Evolutionary conservation across 2,329 filamentous ascomycete species (phyloP).

Genomic region (Epichloe hybrida): DNA sequence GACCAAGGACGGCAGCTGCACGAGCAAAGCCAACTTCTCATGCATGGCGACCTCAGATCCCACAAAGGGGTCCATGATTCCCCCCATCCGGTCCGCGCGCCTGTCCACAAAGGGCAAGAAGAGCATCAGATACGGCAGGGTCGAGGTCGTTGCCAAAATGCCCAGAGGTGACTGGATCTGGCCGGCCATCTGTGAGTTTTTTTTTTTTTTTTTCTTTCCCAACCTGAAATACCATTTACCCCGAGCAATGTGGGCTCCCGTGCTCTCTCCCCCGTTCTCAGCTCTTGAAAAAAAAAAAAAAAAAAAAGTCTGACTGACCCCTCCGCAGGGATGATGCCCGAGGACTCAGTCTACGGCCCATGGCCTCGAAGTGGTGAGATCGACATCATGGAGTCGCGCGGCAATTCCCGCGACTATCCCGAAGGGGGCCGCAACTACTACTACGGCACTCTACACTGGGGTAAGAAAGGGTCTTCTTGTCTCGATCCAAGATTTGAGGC

Average conservation of each 20-base stretch:
- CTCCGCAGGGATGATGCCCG: slow-evolving; percentile 33
- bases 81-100: slow-evolving; percentile 34
- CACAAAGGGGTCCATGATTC: slow-evolving; percentile 30
- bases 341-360: slow-evolving; percentile 29
- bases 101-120: slow-evolving; percentile 23
- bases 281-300: too few species aligned
- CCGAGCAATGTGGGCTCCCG: too few species aligned
- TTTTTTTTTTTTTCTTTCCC: too few species aligned
- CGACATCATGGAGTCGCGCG: slow-evolving; percentile 36
- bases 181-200: slow-evolving; percentile 27
- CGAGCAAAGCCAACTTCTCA: slow-evolving; percentile 17
- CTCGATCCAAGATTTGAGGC: too few species aligned
- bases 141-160: slow-evolving; percentile 40
- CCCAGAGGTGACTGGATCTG: slow-evolving; percentile 42
- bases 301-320: too few species aligned
- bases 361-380: slow-evolving; percentile 42
- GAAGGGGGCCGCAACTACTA: slow-evolving; percentile 30
- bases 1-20: slow-evolving; percentile 27
- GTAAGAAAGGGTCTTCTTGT: slow-evolving; percentile 9
- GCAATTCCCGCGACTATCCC: slow-evolving; percentile 22
- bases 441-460: slow-evolving; percentile 35
- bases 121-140: slow-evolving; percentile 15
- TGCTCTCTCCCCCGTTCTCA: too few species aligned
- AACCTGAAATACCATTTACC: too few species aligned
- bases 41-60: slow-evolving; percentile 30